Evolutionary conservation across 2,329 filamentous ascomycete genomes (phyloP).

Genomic region (Ophiostoma sp.): DNA sequence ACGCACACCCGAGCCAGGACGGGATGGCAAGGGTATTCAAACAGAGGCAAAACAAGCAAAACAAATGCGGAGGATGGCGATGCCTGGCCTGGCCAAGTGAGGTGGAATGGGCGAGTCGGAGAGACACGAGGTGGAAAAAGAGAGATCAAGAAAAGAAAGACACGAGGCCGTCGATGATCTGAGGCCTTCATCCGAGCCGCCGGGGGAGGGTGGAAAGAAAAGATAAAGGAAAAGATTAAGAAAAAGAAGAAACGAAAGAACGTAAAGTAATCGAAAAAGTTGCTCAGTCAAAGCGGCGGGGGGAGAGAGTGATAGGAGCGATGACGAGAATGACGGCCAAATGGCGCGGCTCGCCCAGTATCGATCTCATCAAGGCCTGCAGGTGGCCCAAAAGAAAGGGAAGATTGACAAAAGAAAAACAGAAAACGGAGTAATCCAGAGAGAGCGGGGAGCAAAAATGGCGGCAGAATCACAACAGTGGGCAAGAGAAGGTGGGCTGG

Average conservation of each 20-base stretch:
- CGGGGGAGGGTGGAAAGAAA: neutral
- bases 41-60: constrained; percentile 22
- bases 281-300: neutral
- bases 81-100: neutral
- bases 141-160: neutral
- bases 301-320: constrained; percentile 1
- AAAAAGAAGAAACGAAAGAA: neutral
- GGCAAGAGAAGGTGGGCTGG: neutral
- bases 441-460: neutral
- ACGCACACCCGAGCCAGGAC: neutral
- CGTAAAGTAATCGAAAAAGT: neutral
- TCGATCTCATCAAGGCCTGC: constrained; percentile 21
- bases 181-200: neutral
- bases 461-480: constrained; percentile 10
- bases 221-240: neutral
- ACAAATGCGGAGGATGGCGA: constrained; percentile 15
- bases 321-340: constrained; percentile 24
- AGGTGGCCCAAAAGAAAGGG: constrained; percentile 10
- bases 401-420: constrained; percentile 1
- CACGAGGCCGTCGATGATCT: neutral
- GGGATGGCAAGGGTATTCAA: neutral
- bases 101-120: neutral
- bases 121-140: neutral
- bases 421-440: neutral
- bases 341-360: constrained; percentile 23